A percentile compares a stretch with the other conserved stretches of the same genome.
Evolutionary conservation across 2,329 filamentous ascomycete species (phyloP).

Genomic region (Microcyclosporella mali): DNA sequence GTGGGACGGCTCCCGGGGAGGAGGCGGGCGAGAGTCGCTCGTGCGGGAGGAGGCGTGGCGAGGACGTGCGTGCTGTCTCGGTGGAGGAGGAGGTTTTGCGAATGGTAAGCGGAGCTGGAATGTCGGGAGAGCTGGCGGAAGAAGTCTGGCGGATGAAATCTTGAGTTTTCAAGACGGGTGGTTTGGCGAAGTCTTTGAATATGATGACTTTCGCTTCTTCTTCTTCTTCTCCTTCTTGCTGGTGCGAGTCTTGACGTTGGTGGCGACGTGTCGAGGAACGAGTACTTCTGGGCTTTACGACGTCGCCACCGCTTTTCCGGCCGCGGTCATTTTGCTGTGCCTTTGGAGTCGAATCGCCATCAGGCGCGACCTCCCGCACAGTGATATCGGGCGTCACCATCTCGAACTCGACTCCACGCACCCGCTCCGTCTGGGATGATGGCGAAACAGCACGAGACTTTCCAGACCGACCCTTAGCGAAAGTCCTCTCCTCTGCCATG

Average conservation of each 20-base stretch:
- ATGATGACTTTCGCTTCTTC: not conserved
- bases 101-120: constrained; percentile 1
- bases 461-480: no score
- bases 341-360: no score
- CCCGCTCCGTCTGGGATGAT: no score
- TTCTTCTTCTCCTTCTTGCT: not conserved
- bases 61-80: not conserved
- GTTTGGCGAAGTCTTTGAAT: not conserved
- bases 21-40: not conserved
- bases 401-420: no score
- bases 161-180: no score
- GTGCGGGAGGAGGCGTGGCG: constrained; percentile 2
- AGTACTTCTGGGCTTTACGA: not conserved
- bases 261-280: constrained; percentile 12
- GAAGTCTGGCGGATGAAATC: no score
- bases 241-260: constrained; percentile 13
- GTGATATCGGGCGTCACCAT: no score
- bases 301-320: no score
- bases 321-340: no score
- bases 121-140: no score
- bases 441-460: no score
- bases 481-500: not conserved
- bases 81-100: not conserved
- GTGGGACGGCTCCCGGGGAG: not conserved
- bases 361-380: no score